These are phyloP conservation scores for Coelastrella sp. DNA, from an alignment of 139 green algal genomes.

Conservation along the genomic window DNA sequence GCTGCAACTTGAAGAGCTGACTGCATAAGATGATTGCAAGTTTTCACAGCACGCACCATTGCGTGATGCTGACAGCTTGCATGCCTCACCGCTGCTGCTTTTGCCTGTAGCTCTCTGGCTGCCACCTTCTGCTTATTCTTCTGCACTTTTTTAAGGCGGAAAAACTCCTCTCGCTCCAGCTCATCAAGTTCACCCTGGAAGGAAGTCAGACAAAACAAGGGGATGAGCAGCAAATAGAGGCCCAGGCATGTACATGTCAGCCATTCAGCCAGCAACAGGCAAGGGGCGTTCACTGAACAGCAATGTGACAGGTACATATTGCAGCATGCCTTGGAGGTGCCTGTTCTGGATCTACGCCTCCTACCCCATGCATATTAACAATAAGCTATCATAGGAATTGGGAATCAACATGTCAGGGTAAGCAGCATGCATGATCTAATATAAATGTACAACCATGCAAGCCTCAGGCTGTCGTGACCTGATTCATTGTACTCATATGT, in stretches of 20 bases:
- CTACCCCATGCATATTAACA: too few relatives aligned
- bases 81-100: background rate
- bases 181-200: constrained; percentile 96
- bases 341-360: background rate
- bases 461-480: too few relatives aligned
- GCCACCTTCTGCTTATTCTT: constrained; percentile 76
- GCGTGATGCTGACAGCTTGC: background rate
- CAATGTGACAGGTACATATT: background rate
- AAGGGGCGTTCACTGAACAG: background rate
- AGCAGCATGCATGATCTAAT: too few relatives aligned
- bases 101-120: background rate
- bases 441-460: too few relatives aligned
- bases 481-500: too few relatives aligned
- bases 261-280: background rate
- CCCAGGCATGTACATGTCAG: background rate
- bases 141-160: constrained; percentile 92
- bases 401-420: too few relatives aligned
- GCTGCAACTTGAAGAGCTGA: too few relatives aligned
- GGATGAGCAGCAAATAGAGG: background rate
- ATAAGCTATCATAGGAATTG: too few relatives aligned
- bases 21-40: too few relatives aligned
- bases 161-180: constrained; percentile 99
- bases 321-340: background rate
- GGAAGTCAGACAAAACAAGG: background rate
- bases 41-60: background rate